Conservation (phyloP, 345 rosid species). For the Bruguiera parviflora region DNA sequence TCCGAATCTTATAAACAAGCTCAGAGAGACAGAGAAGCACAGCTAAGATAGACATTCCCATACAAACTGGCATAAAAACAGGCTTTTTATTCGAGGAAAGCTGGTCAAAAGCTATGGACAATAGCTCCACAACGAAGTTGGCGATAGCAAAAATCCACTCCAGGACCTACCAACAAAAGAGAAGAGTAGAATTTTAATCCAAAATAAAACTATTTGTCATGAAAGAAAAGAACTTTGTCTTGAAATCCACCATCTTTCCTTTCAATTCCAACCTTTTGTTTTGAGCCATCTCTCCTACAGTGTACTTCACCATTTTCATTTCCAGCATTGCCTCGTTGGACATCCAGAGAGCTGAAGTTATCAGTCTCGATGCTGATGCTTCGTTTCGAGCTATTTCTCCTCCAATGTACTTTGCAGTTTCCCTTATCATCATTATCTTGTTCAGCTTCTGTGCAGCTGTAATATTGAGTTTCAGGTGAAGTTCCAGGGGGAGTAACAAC, state of each 20-base stretch:
- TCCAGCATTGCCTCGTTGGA: not conserved
- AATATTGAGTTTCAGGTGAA: not conserved
- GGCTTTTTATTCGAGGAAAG: not conserved
- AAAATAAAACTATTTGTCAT: not conserved
- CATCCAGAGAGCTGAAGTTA: not conserved
- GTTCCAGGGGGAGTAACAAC: not conserved
- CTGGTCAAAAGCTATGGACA: not conserved
- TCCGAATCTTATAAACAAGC: not conserved
- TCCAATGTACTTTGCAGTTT: not conserved
- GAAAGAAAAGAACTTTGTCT: not conserved
- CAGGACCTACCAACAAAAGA: not conserved
- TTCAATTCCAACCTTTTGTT: not conserved
- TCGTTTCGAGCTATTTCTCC: not conserved
- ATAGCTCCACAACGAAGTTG: not conserved
- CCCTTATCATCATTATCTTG: not conserved
- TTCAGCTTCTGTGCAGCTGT: not conserved
- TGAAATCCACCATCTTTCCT: not conserved
- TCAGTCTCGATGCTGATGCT: too few species aligned
- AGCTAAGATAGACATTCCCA: constrained; percentile 1
- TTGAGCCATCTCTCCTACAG: not conserved
- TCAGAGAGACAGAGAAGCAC: constrained; percentile 3
- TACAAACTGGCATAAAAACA: not conserved
- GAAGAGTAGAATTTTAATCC: not conserved
- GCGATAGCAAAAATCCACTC: not conserved
- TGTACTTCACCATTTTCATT: not conserved